Percentiles rank a stretch among this genome's conserved stretches.
phyloP scores from a whole-genome alignment of 768 basidiomycete species.

The Tremella fuciformis region DNA sequence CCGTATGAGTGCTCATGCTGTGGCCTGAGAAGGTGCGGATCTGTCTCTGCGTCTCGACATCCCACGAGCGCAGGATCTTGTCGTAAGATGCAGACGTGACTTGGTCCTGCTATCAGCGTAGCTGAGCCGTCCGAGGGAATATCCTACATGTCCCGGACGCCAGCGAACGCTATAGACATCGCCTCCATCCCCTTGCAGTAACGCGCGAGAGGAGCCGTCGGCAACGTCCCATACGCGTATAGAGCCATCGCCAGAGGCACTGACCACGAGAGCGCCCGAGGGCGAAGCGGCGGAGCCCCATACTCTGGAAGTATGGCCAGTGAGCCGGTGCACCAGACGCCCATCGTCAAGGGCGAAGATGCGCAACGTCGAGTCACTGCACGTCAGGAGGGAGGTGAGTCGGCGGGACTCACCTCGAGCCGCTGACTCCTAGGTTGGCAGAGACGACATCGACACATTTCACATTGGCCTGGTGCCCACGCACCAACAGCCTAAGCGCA shows the following conservation, averaged over 20 bases:
- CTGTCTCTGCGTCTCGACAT: slow-evolving; percentile 41
- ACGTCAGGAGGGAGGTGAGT: too few species aligned
- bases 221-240: slow-evolving; percentile 42
- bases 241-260: slow-evolving; percentile 45
- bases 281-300: slow-evolving; percentile 36
- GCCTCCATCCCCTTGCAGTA: slow-evolving; percentile 39
- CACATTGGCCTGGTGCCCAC: slow-evolving; percentile 41
- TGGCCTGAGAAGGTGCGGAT: slow-evolving; percentile 51
- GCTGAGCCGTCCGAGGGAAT: background rate
- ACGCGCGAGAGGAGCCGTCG: slow-evolving; percentile 19
- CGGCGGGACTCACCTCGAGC: slow-evolving; percentile 28
- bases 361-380: slow-evolving; percentile 43
- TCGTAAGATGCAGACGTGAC: slow-evolving; percentile 47
- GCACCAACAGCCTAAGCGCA: slow-evolving; percentile 18
- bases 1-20: slow-evolving; percentile 38
- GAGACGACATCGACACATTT: slow-evolving; percentile 43
- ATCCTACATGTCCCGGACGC: slow-evolving; percentile 32
- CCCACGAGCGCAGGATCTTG: slow-evolving; percentile 45
- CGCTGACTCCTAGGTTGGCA: slow-evolving; percentile 35
- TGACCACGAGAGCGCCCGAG: slow-evolving; percentile 17
- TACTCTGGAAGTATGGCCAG: slow-evolving; percentile 45
- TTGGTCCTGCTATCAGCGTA: slow-evolving; percentile 32
- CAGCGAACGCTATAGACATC: slow-evolving; percentile 50
- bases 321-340: slow-evolving; percentile 20
- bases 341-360: slow-evolving; percentile 36